phyloP scores from a whole-genome alignment of 129 eudicot species.

The Tagetes patula region DNA sequence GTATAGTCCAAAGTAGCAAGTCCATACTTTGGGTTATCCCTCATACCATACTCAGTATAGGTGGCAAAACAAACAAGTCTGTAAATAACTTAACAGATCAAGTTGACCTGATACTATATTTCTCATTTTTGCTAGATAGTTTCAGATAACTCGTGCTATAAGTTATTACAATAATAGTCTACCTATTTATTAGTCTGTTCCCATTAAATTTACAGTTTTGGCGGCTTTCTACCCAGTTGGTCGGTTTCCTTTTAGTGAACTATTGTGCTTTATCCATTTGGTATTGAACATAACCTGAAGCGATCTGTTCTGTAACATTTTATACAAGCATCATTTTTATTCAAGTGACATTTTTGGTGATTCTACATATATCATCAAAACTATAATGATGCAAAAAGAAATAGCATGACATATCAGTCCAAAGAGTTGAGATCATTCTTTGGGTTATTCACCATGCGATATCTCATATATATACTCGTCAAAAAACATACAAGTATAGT shows the following conservation, averaged over 20 bases:
- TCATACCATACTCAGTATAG: slow-evolving; percentile 22
- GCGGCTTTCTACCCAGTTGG: background rate
- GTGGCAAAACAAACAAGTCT: background rate
- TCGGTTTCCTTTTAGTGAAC: background rate
- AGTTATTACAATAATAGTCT: background rate
- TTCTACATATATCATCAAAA: slow-evolving; percentile 48
- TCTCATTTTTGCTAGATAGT: background rate
- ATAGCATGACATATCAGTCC: slow-evolving; percentile 73
- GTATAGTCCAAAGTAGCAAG: slow-evolving; percentile 32
- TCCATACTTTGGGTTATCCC: slow-evolving; percentile 33
- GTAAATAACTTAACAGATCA: background rate
- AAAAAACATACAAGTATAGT: slow-evolving; percentile 15
- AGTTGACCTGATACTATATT: background rate
- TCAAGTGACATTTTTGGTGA: slow-evolving; percentile 46
- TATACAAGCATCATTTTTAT: slow-evolving; percentile 45
- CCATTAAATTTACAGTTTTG: background rate
- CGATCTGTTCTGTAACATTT: background rate
- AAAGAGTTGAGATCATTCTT: slow-evolving; percentile 48
- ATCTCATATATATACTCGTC: slow-evolving; percentile 37
- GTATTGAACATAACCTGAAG: background rate
- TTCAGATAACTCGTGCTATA: background rate
- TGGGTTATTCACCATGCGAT: slow-evolving; percentile 83
- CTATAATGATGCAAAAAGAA: slow-evolving; percentile 54
- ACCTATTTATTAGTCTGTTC: background rate
- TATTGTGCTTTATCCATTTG: background rate